phyloP scores from a whole-genome alignment of 2,329 filamentous ascomycete species.

The Coniochaeta ligniaria region DNA sequence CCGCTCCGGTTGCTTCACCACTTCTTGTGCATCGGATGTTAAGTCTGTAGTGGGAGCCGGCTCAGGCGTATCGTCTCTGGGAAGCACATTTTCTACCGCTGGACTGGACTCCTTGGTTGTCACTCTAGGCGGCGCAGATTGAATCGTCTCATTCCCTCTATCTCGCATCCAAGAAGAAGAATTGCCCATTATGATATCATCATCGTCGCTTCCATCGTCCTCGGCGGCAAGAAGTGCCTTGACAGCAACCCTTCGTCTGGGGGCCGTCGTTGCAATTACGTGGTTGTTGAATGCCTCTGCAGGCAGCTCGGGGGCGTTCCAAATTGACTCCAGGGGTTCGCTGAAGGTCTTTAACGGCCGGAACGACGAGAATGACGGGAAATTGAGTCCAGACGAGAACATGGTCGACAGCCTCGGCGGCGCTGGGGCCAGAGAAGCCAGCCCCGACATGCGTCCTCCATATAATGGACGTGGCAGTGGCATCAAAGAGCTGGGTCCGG shows the following conservation, averaged over 20 bases:
- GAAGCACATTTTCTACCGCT: not conserved
- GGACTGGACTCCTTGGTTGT: not conserved
- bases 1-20: not conserved
- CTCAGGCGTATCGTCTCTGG: not conserved
- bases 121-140: not conserved
- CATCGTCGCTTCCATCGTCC: constrained; percentile 19
- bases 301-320: constrained; percentile 28
- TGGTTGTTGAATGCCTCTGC: constrained; percentile 10
- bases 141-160: not conserved
- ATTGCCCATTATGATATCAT: constrained; percentile 20
- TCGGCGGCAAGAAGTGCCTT: constrained; percentile 8
- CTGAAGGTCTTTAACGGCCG: constrained; percentile 5
- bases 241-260: constrained; percentile 4
- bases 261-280: not conserved
- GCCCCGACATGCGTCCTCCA: not conserved
- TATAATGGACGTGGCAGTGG: constrained; percentile 2
- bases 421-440: not conserved
- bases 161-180: not conserved
- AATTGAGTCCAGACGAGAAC: constrained; percentile 8
- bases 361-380: constrained; percentile 5
- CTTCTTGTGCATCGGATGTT: not conserved
- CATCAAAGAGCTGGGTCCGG: not conserved
- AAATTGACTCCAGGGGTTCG: constrained; percentile 24
- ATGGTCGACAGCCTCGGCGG: constrained; percentile 12
- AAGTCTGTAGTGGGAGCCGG: not conserved